Percentiles rank a stretch among this genome's conserved stretches.
These are phyloP conservation scores for Potentilla sterilis DNA, from an alignment of 306 rosid genomes.

Conservation along the genomic window DNA sequence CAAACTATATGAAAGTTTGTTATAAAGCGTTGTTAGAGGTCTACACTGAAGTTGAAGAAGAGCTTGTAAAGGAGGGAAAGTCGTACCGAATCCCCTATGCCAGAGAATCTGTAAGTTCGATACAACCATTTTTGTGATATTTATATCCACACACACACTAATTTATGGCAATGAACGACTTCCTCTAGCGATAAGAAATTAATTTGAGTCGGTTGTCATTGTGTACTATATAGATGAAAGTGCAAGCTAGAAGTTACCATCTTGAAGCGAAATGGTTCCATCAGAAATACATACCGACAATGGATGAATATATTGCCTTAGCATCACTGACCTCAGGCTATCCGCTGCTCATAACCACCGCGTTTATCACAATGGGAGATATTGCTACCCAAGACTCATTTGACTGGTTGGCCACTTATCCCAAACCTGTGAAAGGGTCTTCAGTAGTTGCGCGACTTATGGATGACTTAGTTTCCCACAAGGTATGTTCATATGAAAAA, in stretches of 20 bases:
- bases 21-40: too few species aligned
- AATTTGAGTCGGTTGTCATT: neutral
- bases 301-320: slow-evolving; percentile 28
- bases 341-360: neutral
- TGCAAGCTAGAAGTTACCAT: slow-evolving; percentile 11
- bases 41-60: too few species aligned
- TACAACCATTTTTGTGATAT: too few species aligned
- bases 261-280: slow-evolving; percentile 43
- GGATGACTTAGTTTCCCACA: neutral
- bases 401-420: slow-evolving; percentile 4
- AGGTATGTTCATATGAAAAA: neutral
- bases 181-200: neutral
- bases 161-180: neutral
- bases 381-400: neutral
- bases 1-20: too few species aligned
- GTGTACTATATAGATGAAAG: slow-evolving; percentile 22
- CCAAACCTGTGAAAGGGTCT: neutral
- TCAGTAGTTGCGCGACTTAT: neutral
- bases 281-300: slow-evolving; percentile 25
- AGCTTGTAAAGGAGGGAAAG: too few species aligned
- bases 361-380: neutral
- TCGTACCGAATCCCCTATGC: too few species aligned
- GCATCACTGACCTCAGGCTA: neutral
- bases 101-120: too few species aligned
- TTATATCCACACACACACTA: neutral